phyloP scores from a whole-genome alignment of 2,329 filamentous ascomycete species.

The Lachnellula suecica region DNA sequence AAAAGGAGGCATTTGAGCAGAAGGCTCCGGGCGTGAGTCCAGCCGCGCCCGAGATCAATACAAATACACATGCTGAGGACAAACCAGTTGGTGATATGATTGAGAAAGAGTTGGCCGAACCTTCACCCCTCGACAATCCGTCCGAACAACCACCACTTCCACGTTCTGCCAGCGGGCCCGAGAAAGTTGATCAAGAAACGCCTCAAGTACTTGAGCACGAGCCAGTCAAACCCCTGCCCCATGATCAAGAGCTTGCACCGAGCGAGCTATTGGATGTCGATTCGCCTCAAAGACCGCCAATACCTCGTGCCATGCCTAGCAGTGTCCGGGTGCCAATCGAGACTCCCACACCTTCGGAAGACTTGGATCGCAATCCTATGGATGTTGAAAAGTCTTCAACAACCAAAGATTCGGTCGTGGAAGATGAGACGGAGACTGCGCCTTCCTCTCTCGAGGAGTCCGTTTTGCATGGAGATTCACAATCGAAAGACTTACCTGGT shows the following conservation, averaged over 20 bases:
- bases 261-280: neutral
- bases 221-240: neutral
- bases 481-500: too few relatives aligned
- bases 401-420: neutral
- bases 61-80: constrained; percentile 1
- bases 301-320: neutral
- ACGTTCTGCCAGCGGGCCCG: too few relatives aligned
- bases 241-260: neutral
- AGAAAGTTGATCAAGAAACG: too few relatives aligned
- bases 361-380: neutral
- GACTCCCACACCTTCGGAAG: neutral
- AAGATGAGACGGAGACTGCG: too few relatives aligned
- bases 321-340: neutral
- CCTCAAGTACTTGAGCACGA: neutral
- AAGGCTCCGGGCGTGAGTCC: neutral
- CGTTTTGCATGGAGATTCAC: too few relatives aligned
- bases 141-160: too few relatives aligned
- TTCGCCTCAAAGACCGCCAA: neutral
- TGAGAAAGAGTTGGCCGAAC: neutral
- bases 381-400: neutral
- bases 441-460: too few relatives aligned
- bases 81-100: neutral
- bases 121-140: too few relatives aligned
- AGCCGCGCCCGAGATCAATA: neutral
- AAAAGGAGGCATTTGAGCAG: neutral